Base-by-base conservation (phyloP, 768 basidiomycete genomes). In the Strobilomyces dryophilus region DNA sequence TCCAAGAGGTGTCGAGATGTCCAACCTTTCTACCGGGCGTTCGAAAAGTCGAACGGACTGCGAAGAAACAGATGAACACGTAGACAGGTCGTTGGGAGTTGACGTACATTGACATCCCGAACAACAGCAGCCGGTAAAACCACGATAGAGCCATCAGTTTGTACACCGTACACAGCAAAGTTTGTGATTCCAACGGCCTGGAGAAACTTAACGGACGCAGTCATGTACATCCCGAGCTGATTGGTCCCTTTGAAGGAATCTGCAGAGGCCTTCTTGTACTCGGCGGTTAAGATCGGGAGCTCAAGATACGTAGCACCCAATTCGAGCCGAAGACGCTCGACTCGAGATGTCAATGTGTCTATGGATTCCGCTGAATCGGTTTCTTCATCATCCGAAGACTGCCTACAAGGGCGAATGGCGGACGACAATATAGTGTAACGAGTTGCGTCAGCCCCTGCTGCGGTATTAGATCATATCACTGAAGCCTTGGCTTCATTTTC, bases 161-260 rank as follows among this genome's bases (percentile, higher is more conserved):
- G 54, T n/a, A 52, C 51, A 3, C 54, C 54, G 8, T 55, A 55
- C 20, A 55, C 54, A 5, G 51, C 36, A 4, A 40, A 0, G 8
- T 53, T 48, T 15, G 24, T 45, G 42, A 56, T 56, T 8, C 55
- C 46, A 17, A 48, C 3, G 6, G 46, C 51, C 4, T 45, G 46
- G 4, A 56, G 55, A 32, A 48, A 56, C 14, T 55, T 56, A 31
- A 48, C 51, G 3, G 42, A 53, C n/a, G 51, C 24, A 9, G 55
- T 47, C 21, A 56, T 46, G 15, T 53, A 53, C 47, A 53, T 56
- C 36, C 55, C 37, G 1, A 56, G 3, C 29, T 52, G 46, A 40
- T 56, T 56, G 3, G 46, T 56, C 2, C 51, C 46, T 29, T 55
- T 45, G 14, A 24, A 21, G 4, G 21, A 4, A 20, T 9, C 15